A percentile compares a stretch with the other conserved stretches of the same genome.
These are phyloP conservation scores for Cercospora sp. DNA, from an alignment of 2,329 filamentous ascomycete species.

Conservation along the genomic window DNA sequence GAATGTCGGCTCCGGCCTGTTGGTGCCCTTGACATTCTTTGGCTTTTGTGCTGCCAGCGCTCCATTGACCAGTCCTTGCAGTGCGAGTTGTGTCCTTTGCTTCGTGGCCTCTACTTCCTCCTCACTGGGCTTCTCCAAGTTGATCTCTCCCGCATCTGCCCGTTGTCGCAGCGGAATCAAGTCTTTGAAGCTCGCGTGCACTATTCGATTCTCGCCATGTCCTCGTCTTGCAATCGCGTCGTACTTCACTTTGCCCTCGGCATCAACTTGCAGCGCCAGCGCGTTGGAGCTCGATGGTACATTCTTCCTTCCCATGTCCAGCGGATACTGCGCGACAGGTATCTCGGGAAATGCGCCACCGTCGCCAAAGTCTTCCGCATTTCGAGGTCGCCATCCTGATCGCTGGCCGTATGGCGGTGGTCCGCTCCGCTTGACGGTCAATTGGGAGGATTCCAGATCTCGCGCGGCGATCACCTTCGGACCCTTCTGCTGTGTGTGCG, in stretches of 20 bases:
- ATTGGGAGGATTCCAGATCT: constrained; percentile 79
- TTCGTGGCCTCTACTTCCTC: constrained; percentile 82
- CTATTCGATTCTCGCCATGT: constrained; percentile 77
- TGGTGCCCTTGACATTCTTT: constrained; percentile 85
- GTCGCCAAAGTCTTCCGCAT: constrained; percentile 89
- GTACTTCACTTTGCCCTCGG: constrained; percentile 91
- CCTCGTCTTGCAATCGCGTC: constrained; percentile 90
- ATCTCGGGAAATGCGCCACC: constrained; percentile 95
- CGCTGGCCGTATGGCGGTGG: constrained; percentile 87
- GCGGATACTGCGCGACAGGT: constrained; percentile 88
- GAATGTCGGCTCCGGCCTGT: constrained; percentile 82
- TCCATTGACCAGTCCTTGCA: constrained; percentile 78
- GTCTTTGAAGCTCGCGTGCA: constrained; percentile 96
- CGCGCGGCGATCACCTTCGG: constrained; percentile 78
- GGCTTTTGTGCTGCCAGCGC: constrained; percentile 91
- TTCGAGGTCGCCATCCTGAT: constrained; percentile 84
- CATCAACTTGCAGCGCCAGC: constrained; percentile 86
- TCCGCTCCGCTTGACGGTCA: constrained; percentile 78
- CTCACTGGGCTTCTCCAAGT: constrained; percentile 77
- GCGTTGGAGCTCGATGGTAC: constrained; percentile 72
- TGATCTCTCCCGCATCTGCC: constrained; percentile 88
- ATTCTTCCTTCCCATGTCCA: constrained; percentile 85
- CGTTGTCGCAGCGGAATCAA: constrained; percentile 90
- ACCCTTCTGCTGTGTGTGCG: constrained; percentile 71
- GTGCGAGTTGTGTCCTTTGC: constrained; percentile 82